Evolutionary conservation across 495 filamentous ascomycete genomes (phyloP).

Genomic region (Sphaerosporella brunnea): DNA sequence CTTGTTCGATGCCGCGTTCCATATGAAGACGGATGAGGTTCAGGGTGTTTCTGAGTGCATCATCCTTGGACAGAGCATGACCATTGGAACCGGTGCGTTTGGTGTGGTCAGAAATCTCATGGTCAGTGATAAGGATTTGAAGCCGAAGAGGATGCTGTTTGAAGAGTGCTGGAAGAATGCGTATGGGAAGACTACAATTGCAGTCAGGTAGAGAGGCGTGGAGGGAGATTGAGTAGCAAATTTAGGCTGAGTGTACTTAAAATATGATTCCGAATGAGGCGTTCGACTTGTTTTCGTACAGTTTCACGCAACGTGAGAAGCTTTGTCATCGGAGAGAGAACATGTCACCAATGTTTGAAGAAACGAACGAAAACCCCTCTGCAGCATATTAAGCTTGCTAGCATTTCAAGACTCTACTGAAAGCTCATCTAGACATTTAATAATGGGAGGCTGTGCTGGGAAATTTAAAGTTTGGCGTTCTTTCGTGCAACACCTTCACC

Average conservation of each 20-base stretch:
- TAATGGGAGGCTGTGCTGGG: no score
- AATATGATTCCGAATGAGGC: background rate
- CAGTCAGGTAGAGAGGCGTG: background rate
- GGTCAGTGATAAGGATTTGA: conserved; percentile 46
- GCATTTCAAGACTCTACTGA: no score
- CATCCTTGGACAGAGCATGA: conserved; percentile 91
- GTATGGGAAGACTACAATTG: background rate
- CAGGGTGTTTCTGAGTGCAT: conserved; percentile 94
- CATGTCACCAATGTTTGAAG: no score
- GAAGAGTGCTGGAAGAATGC: conserved; percentile 46
- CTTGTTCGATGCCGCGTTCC: conserved; percentile 82
- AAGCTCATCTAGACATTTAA: no score
- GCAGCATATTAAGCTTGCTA: background rate
- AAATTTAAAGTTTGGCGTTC: no score
- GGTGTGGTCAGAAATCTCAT: conserved; percentile 63
- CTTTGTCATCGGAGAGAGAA: no score
- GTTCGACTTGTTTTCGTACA: background rate
- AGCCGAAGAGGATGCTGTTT: conserved; percentile 48
- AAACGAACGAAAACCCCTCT: no score
- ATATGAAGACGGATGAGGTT: conserved; percentile 72
- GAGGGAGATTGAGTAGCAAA: background rate
- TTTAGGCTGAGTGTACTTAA: background rate
- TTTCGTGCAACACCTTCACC: no score
- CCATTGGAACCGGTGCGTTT: conserved; percentile 79
- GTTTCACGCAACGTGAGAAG: background rate